Base-by-base conservation (phyloP, 2,329 filamentous ascomycete genomes). In the Cercospora janseana region DNA sequence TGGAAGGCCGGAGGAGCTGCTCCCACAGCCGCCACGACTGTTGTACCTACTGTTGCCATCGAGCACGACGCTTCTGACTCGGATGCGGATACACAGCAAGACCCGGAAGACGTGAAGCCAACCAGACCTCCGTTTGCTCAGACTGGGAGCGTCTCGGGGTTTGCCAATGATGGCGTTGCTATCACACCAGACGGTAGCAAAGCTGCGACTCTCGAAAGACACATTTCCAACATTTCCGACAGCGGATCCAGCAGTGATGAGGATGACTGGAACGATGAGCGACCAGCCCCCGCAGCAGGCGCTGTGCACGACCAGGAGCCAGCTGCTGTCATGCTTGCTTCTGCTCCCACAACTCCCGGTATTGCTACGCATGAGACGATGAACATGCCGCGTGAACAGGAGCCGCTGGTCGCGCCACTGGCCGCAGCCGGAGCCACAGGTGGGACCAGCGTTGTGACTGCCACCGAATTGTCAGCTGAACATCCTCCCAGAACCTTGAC, bases 171-270 rank as follows among this genome's bases (percentile, higher is more conserved):
- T 12, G 18, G 37, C 4, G 31, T 27, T n/a, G 38, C 23, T 10
- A 29, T 24, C 20, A 24, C 24, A 4, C 29, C 46, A 27, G 32
- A 13, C 4, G 20, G 28, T 16, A 41, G 42, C 20, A 54, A 38
- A 10, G 57, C 54, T 46, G 62, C 63, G 3, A 53, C 62, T 24
- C 58, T 67, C n/a, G 66, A 66, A 37, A 55, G 64, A 9, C 64
- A 67, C 45, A 64, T 66, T 20, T 62, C 63, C 3, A 43, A 54
- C 18, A 64, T 68, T 34, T 57, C 56, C 2, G 59, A 61, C 20
- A 65, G 61, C 45, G 56, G 57, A 10, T 57, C 54, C 3, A 50
- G 50, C 6, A 31, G 37, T 16, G 28, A 49, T 6, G 48, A 51
- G 27, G 51, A 52, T 28, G 50, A 58, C 41, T 54, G 53, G 51